Conservation (phyloP, 1,139 yeast genomes). For the Yamadazyma buinensis region DNA sequence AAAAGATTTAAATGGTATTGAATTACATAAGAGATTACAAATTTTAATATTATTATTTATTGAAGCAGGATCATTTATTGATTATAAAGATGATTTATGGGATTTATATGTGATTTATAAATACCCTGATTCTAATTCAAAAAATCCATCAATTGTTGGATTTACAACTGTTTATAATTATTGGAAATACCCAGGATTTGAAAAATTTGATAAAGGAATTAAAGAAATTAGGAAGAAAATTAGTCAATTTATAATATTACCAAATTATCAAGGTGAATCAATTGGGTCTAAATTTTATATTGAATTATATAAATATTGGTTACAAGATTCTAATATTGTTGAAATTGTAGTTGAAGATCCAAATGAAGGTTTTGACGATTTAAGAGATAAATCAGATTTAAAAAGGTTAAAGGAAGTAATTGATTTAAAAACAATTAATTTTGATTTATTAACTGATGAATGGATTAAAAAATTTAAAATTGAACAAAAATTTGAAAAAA, state of each 20-base stretch:
- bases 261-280: constrained; percentile 69
- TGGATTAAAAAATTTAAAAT: constrained; percentile 43
- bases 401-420: constrained; percentile 35
- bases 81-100: constrained; percentile 74
- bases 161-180: constrained; percentile 82
- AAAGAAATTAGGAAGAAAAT: constrained; percentile 64
- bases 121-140: constrained; percentile 13
- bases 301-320: constrained; percentile 53
- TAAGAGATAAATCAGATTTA: constrained; percentile 82
- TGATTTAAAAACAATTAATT: constrained; percentile 16
- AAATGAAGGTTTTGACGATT: constrained; percentile 85
- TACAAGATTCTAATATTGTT: constrained; percentile 45
- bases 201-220: constrained; percentile 48
- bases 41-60: constrained; percentile 78
- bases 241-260: constrained; percentile 82
- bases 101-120: constrained; percentile 51
- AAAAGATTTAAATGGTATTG: constrained; percentile 36
- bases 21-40: constrained; percentile 68
- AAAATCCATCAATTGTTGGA: constrained; percentile 51
- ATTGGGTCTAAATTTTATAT: constrained; percentile 69
- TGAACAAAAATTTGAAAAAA: constrained; percentile 60
- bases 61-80: constrained; percentile 93
- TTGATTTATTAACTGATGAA: constrained; percentile 18
- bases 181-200: constrained; percentile 66
- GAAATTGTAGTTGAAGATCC: constrained; percentile 96